Conservation (phyloP, 75 land plant species). For the Pinus albicaulis region DNA sequence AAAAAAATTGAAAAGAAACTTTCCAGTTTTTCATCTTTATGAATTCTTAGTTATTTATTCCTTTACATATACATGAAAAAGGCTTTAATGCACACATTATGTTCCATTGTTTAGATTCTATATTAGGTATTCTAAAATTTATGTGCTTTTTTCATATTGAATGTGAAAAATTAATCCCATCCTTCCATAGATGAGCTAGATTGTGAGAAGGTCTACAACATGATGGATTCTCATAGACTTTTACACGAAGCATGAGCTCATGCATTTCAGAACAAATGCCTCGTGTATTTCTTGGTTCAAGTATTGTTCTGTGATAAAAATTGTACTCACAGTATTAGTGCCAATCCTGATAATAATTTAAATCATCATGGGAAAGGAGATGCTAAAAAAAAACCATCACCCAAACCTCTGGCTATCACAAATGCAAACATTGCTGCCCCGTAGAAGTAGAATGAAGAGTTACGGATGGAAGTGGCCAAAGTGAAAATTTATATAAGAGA, state of each 20-base stretch:
- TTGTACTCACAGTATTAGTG: constrained; percentile 51
- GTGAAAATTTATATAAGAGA: constrained; percentile 78
- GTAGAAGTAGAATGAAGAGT: constrained; percentile 68
- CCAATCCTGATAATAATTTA: neutral
- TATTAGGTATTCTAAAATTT: too few relatives aligned
- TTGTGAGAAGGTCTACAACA: constrained; percentile 83
- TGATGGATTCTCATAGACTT: constrained; percentile 82
- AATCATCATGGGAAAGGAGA: too few relatives aligned
- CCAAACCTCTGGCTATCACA: constrained; percentile 8
- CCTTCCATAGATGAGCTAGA: constrained; percentile 77
- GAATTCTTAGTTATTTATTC: neutral
- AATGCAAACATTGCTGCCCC: constrained; percentile 12
- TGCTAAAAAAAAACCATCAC: neutral
- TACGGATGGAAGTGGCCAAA: constrained; percentile 70
- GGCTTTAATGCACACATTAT: constrained; percentile 10
- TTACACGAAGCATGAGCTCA: constrained; percentile 94
- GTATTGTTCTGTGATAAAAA: constrained; percentile 93
- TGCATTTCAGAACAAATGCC: constrained; percentile 94
- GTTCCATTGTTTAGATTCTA: neutral
- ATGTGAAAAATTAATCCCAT: constrained; percentile 56
- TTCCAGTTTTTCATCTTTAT: too few relatives aligned
- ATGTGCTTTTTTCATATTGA: neutral
- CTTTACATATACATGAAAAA: neutral
- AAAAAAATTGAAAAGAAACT: too few relatives aligned
- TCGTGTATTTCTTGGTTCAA: constrained; percentile 80